Evolutionary conservation across 768 basidiomycete species (phyloP), one percentile per base, ranked within the genome.

Genomic region (Xerocomellus dryophilus): DNA sequence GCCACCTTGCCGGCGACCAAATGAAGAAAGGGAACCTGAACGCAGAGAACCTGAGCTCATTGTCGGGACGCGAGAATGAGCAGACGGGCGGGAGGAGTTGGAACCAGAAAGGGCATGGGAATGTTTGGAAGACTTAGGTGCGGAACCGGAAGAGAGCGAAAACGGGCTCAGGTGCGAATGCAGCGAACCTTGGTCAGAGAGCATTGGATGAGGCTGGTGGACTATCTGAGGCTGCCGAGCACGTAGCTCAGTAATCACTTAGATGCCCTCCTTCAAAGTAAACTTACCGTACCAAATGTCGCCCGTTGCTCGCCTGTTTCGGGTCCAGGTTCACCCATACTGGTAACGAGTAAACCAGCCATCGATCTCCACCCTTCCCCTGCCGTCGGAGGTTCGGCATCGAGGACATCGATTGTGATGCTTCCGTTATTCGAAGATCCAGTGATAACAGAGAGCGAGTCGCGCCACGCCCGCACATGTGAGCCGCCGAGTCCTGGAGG

Each of bases 341-440:
- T 40, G 66, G 67, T 5, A 36, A 51, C 50, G 11, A 47, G 53
- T 18, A 66, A 51, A 18, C 71, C 72, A 34, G 75, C 63, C 54
- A 88, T 71, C 11, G 74, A 73, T 54, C 81, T 74, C 88, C 88
- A 90, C 5, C 79, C 73, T 50, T 79, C 80, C 18, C 76, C 76
- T 23, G 87, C 82, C 51, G 65, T 64, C 3, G 88, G 88, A 8
- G 88, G 88, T 21, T 77, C 83, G 32, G 88, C 84, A 56, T 90
- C 88, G 15, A 88, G 71, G 6, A 87, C 64, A 62, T 89, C 85
- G 18, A 83, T 77, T 4, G 76, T 69, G 50, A 83, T 21, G 14
- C 67, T 60, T 7, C 63, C 71, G 2, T 58, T 70, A 36, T 69
- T 60, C 15, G 61, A 66, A 27, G 68, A 68, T 35, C 71, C 70